Evolutionary conservation across 1,284 basidiomycete genomes (phyloP).

Genomic region (Cerrena zonata): DNA sequence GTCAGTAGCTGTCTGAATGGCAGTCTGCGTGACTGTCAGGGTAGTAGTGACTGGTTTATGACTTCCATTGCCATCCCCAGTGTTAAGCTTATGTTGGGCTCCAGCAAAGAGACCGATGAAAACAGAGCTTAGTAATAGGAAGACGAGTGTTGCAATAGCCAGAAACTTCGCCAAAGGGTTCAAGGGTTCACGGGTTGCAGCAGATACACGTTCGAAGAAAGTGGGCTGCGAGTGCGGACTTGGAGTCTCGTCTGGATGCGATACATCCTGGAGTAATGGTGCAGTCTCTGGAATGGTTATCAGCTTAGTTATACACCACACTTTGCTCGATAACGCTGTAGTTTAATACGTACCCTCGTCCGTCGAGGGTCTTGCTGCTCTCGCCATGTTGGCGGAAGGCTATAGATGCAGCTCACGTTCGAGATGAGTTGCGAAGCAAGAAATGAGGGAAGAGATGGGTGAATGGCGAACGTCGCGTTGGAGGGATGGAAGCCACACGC

Average conservation of each 20-base stretch:
- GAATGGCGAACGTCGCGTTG: neutral
- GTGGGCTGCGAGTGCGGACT: conserved; percentile 25
- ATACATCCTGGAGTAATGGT: conserved; percentile 27
- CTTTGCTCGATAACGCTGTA: no score
- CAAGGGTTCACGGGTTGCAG: conserved; percentile 66
- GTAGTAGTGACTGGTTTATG: conserved; percentile 24
- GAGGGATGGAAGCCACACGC: neutral
- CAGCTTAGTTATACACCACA: conserved; percentile 1
- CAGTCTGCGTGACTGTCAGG: conserved; percentile 26
- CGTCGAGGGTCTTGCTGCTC: conserved; percentile 15
- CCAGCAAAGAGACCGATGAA: conserved; percentile 92
- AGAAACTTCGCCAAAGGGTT: conserved; percentile 84
- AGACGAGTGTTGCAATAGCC: conserved; percentile 64
- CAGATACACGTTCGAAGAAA: conserved; percentile 47
- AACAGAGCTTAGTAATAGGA: conserved; percentile 77
- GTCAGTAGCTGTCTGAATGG: conserved; percentile 10
- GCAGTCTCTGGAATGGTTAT: conserved; percentile 22
- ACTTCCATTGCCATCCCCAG: conserved; percentile 28
- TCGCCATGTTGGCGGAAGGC: conserved; percentile 14
- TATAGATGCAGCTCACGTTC: neutral
- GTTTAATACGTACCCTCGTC: conserved; percentile 14
- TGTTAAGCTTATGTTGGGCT: conserved; percentile 69
- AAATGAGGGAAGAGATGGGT: no score
- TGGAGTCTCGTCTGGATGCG: conserved; percentile 22
- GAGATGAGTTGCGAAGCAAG: no score